phyloP scores from a whole-genome alignment of 208 protist genomes.

The Crithidia mellificae region DNA sequence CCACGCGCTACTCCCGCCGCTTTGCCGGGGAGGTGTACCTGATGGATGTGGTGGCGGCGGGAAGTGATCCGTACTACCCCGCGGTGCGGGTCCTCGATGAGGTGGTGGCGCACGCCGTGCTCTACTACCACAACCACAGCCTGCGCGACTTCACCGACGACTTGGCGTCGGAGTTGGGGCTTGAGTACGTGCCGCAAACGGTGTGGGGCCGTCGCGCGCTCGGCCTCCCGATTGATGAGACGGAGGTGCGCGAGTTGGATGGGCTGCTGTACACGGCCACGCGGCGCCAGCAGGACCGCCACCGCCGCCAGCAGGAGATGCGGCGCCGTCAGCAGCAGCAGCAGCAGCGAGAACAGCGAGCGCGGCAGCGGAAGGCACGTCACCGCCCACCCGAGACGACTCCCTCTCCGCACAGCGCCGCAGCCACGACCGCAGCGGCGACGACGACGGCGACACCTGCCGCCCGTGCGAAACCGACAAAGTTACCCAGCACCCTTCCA shows the following conservation, averaged over 20 bases:
- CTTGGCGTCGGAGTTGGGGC: conserved; percentile 50
- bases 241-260: conserved; percentile 34
- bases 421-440: neutral
- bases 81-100: conserved; percentile 74
- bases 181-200: conserved; percentile 68
- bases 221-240: conserved; percentile 31
- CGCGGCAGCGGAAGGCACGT: neutral
- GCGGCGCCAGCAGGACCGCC: conserved; percentile 21
- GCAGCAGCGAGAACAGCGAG: neutral
- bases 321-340: conserved; percentile 9
- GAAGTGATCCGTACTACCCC: conserved; percentile 65
- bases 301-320: conserved; percentile 14
- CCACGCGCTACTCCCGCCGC: conserved; percentile 63
- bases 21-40: conserved; percentile 76
- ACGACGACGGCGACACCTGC: neutral
- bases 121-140: conserved; percentile 78
- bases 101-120: conserved; percentile 79
- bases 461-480: neutral
- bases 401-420: no score
- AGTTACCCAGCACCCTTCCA: neutral
- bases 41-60: conserved; percentile 68
- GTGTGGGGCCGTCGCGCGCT: conserved; percentile 46
- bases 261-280: conserved; percentile 30
- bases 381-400: neutral
- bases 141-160: conserved; percentile 79